A percentile compares a stretch with the other conserved stretches of the same genome.
Evolutionary conservation across 129 eudicot genomes (phyloP).

Genomic region (carrot (Daucus carota)): DNA sequence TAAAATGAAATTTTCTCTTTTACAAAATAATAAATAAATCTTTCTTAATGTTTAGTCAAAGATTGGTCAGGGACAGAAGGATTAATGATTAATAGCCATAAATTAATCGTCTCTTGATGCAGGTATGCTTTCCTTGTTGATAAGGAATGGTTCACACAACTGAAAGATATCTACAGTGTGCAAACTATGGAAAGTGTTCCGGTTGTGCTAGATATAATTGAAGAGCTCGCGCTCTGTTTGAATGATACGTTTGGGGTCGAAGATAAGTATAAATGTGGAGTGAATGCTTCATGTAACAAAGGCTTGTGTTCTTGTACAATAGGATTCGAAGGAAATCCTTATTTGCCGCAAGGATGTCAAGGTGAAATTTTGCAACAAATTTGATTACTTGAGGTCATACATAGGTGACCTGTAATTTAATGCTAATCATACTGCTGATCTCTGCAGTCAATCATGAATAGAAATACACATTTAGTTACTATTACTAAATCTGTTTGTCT

Average conservation of each 20-base stretch:
- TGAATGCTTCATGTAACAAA: conserved; percentile 16
- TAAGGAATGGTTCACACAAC: conserved; percentile 13
- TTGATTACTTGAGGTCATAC: no score
- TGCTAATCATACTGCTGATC: no score
- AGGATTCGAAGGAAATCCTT: conserved; percentile 31
- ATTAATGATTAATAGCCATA: no score
- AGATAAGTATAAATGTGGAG: conserved; percentile 11
- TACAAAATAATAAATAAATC: no score
- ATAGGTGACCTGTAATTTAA: no score
- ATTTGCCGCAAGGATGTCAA: conserved; percentile 24
- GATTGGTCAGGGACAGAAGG: no score
- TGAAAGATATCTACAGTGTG: conserved; percentile 9
- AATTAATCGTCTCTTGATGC: neutral
- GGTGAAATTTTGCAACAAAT: conserved; percentile 8
- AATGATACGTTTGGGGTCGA: no score
- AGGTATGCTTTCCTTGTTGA: conserved; percentile 31
- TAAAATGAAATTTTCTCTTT: no score
- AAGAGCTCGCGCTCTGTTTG: no score
- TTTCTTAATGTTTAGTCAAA: no score
- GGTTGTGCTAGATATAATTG: conserved; percentile 23
- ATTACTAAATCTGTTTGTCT: no score
- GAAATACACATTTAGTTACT: neutral
- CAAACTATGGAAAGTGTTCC: conserved; percentile 15
- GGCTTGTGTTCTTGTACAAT: conserved; percentile 19
- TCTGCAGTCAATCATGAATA: neutral